These are phyloP conservation scores for Ustilago xerochloae DNA, from an alignment of 1,284 basidiomycete genomes.

Conservation along the genomic window DNA sequence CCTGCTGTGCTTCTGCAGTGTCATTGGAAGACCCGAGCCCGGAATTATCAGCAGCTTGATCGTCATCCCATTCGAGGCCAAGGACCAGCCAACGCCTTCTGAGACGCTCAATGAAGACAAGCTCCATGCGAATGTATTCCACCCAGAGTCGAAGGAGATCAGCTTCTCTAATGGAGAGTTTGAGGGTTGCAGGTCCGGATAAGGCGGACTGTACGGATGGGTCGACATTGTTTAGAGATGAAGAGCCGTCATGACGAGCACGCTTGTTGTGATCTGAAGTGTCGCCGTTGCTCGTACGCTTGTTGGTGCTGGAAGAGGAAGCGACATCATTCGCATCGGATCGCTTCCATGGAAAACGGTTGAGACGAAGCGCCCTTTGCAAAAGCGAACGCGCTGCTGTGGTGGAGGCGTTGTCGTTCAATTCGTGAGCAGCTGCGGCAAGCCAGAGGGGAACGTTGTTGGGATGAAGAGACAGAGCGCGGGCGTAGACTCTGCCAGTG, in stretches of 20 bases:
- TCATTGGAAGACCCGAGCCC: slow-evolving; percentile 12
- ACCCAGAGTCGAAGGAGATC: slow-evolving; percentile 62
- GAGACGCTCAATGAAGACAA: slow-evolving; percentile 86
- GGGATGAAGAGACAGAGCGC: slow-evolving; percentile 87
- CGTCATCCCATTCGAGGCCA: slow-evolving; percentile 71
- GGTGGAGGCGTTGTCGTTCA: slow-evolving; percentile 78
- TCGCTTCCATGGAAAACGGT: slow-evolving; percentile 46
- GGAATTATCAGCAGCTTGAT: neutral
- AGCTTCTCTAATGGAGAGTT: slow-evolving; percentile 42
- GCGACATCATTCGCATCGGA: neutral
- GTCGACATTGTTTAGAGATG: neutral
- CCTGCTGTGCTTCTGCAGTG: slow-evolving; percentile 27
- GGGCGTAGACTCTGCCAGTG: slow-evolving; percentile 74
- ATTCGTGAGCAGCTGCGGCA: slow-evolving; percentile 84
- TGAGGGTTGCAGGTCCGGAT: slow-evolving; percentile 41
- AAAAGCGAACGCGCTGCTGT: slow-evolving; percentile 84
- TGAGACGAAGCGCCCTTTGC: slow-evolving; percentile 81
- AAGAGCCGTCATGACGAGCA: neutral
- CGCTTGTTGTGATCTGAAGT: slow-evolving; percentile 18
- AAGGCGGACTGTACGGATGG: neutral
- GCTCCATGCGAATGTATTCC: slow-evolving; percentile 83
- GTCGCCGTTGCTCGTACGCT: slow-evolving; percentile 14
- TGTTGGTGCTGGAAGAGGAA: slow-evolving; percentile 1
- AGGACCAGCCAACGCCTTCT: slow-evolving; percentile 83
- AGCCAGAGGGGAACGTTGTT: slow-evolving; percentile 83